Conservation (phyloP, 441 rosid species). For the Omphalea diandra region DNA sequence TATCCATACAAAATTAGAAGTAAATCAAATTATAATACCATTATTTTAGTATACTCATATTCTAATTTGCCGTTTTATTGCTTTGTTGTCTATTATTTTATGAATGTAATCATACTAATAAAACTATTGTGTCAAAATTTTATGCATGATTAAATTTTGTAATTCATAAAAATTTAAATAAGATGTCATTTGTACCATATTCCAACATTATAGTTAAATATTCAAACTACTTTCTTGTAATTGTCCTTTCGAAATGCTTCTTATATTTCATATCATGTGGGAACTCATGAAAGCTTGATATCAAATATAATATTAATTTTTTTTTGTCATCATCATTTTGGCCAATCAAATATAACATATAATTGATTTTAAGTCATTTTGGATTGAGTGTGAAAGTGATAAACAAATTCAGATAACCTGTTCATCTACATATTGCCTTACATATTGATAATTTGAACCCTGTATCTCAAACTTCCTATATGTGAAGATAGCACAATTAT, state of each 20-base stretch:
- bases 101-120: no score
- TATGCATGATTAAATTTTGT: no score
- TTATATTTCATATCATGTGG: not conserved
- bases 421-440: not conserved
- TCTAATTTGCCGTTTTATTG: no score
- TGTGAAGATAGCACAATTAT: not conserved
- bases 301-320: not conserved
- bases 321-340: not conserved
- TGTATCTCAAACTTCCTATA: conserved; percentile 3
- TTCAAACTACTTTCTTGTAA: not conserved
- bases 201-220: not conserved
- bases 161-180: no score
- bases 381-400: not conserved
- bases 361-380: not conserved
- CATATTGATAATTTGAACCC: conserved; percentile 6
- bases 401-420: not conserved
- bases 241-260: not conserved
- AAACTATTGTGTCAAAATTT: no score
- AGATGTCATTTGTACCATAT: no score
- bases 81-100: no score
- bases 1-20: no score
- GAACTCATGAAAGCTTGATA: not conserved
- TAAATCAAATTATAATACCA: no score
- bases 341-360: not conserved
- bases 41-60: no score